phyloP scores from a whole-genome alignment of 768 basidiomycete genomes.

The Strobilomyces confusus region DNA sequence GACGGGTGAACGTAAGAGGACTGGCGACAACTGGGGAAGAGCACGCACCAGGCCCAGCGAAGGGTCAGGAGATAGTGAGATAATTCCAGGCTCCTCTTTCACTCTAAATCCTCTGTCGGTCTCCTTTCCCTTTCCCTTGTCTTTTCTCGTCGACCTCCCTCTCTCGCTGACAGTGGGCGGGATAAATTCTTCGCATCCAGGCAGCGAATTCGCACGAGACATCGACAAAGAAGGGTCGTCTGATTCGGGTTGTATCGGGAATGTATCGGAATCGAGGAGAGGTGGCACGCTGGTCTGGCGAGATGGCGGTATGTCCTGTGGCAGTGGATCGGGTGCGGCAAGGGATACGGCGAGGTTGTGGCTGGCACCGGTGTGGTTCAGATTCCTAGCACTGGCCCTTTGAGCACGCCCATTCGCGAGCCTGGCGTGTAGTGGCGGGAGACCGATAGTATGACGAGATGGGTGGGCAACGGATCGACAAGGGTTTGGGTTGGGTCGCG shows the following conservation, averaged over 20 bases:
- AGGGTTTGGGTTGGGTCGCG: constrained; percentile 25
- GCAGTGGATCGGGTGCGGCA: constrained; percentile 34
- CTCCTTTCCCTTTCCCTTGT: constrained; percentile 50
- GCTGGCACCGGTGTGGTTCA: constrained; percentile 44
- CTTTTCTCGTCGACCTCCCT: constrained; percentile 30
- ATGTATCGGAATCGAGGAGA: constrained; percentile 49
- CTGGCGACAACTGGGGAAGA: constrained; percentile 3
- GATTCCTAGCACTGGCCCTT: constrained; percentile 64
- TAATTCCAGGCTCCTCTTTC: constrained; percentile 43
- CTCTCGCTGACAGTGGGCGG: constrained; percentile 23
- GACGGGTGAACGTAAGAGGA: constrained; percentile 14
- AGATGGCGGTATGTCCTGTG: constrained; percentile 39
- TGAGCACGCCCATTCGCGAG: constrained; percentile 64
- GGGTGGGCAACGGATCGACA: constrained; percentile 20
- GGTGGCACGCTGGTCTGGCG: constrained; percentile 36
- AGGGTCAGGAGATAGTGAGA: constrained; percentile 36
- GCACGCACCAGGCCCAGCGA: constrained; percentile 35
- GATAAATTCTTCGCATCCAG: constrained; percentile 27
- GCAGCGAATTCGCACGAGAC: constrained; percentile 60
- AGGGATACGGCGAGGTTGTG: constrained; percentile 27
- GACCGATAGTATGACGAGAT: constrained; percentile 9
- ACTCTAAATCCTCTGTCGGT: constrained; percentile 35
- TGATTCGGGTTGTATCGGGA: constrained; percentile 53
- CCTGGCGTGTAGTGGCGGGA: constrained; percentile 33
- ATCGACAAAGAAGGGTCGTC: constrained; percentile 47